phyloP scores from a whole-genome alignment of 192 early-diverging fungal genomes.

The Coemansia sp. region DNA sequence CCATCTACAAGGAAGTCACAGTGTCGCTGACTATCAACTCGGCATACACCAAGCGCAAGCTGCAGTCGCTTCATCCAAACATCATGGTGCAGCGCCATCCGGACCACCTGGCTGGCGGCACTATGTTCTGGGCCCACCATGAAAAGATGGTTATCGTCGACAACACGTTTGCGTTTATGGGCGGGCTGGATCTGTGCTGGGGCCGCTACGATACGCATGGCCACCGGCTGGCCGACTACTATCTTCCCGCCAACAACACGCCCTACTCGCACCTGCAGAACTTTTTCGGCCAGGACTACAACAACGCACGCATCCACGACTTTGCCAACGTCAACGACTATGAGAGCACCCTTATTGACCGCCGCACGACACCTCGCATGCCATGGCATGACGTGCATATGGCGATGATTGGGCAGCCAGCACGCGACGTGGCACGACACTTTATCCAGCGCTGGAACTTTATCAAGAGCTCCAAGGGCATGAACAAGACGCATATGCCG shows the following conservation, averaged over 20 bases:
- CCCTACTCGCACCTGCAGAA: conserved; percentile 49
- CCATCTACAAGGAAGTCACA: conserved; percentile 80
- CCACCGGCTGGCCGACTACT: conserved; percentile 73
- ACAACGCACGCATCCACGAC: conserved; percentile 82
- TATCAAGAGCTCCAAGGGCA: conserved; percentile 70
- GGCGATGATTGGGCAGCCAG: conserved; percentile 74
- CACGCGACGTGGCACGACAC: conserved; percentile 77
- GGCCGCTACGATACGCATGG: conserved; percentile 82
- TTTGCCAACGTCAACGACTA: conserved; percentile 59
- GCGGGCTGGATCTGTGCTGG: conserved; percentile 83
- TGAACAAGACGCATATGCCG: conserved; percentile 57
- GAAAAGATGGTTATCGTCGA: conserved; percentile 83
- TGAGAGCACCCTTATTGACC: conserved; percentile 52
- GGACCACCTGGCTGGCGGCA: conserved; percentile 69
- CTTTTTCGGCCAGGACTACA: conserved; percentile 79
- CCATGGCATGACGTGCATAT: conserved; percentile 87
- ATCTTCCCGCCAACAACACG: conserved; percentile 43
- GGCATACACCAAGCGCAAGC: conserved; percentile 67
- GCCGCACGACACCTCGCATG: conserved; percentile 65
- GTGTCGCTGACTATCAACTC: conserved; percentile 71
- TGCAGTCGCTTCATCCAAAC: conserved; percentile 68
- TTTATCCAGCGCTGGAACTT: conserved; percentile 90
- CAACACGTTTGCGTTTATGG: conserved; percentile 77
- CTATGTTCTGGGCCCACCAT: conserved; percentile 82
- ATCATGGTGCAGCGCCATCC: conserved; percentile 84